phyloP scores from a whole-genome alignment of 495 filamentous ascomycete genomes.

The Penicillium dipodomyicola region DNA sequence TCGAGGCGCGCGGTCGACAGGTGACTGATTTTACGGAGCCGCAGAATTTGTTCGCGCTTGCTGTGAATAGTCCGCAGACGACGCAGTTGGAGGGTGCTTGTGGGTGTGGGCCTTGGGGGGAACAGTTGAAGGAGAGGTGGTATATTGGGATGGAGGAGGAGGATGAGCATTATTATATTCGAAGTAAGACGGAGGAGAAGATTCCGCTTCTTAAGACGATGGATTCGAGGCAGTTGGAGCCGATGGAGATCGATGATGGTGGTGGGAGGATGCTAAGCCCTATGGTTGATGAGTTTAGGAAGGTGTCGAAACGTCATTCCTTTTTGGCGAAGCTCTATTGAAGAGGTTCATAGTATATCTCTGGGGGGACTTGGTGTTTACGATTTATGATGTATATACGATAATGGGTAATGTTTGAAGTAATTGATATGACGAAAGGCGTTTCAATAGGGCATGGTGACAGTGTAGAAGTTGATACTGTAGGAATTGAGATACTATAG shows the following conservation, averaged over 20 bases:
- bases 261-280: slow-evolving; percentile 26
- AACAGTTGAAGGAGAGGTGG: slow-evolving; percentile 58
- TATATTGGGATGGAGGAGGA: slow-evolving; percentile 48
- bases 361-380: neutral
- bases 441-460: neutral
- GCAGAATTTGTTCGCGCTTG: slow-evolving; percentile 65
- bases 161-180: slow-evolving; percentile 40
- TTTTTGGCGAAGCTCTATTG: slow-evolving; percentile 32
- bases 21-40: slow-evolving; percentile 76
- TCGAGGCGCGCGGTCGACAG: slow-evolving; percentile 50
- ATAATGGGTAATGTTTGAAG: slow-evolving; percentile 4
- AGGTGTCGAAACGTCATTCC: slow-evolving; percentile 27
- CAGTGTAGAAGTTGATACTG: too few relatives aligned
- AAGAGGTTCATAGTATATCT: neutral
- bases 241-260: slow-evolving; percentile 25
- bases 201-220: neutral
- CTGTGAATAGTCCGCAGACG: slow-evolving; percentile 64
- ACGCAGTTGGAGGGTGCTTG: slow-evolving; percentile 57
- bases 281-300: slow-evolving; percentile 34
- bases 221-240: neutral
- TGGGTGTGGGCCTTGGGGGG: slow-evolving; percentile 56
- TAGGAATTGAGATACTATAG: too few relatives aligned
- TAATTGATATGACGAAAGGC: neutral
- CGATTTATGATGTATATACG: neutral
- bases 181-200: slow-evolving; percentile 31